Evolutionary conservation across 371 early-diverging fungal genomes (phyloP).

Genomic region (Mortierella sp.): DNA sequence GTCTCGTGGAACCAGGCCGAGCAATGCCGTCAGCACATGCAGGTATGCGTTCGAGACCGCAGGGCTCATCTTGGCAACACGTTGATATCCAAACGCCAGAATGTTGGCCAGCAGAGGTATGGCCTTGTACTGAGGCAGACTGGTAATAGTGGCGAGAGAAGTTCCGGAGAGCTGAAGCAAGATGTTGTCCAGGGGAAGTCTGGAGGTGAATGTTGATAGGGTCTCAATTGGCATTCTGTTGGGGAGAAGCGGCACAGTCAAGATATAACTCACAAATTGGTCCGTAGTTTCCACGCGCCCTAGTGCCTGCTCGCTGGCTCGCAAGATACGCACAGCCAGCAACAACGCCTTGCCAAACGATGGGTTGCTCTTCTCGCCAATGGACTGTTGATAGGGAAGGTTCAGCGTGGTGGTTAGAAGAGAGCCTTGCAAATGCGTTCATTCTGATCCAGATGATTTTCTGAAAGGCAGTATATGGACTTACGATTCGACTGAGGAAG

Average conservation of each 20-base stretch:
- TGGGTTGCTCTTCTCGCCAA: constrained; percentile 35
- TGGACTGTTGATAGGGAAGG: constrained; percentile 25
- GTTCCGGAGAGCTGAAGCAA: constrained; percentile 43
- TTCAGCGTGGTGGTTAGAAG: not conserved
- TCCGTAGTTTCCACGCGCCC: constrained; percentile 11
- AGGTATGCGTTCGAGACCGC: constrained; percentile 33
- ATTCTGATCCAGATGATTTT: not conserved
- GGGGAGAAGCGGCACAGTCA: constrained; percentile 61
- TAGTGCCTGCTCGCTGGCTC: constrained; percentile 1
- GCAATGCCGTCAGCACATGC: constrained; percentile 30
- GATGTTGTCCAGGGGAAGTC: constrained; percentile 60
- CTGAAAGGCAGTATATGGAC: not conserved
- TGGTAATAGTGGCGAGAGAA: constrained; percentile 13
- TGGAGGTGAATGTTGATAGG: constrained; percentile 49
- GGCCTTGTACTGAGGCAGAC: constrained; percentile 18
- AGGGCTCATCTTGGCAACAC: constrained; percentile 51
- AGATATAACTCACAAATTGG: constrained; percentile 53
- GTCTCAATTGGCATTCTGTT: constrained; percentile 60
- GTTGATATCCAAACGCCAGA: constrained; percentile 62
- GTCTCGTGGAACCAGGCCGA: constrained; percentile 34
- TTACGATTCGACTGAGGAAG: constrained; percentile 32
- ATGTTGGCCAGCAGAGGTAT: constrained; percentile 61
- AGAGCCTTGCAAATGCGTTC: not conserved
- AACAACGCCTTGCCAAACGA: constrained; percentile 28
- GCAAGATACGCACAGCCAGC: constrained; percentile 35